Evolutionary conservation across 352 stramenopile species (phyloP).

Genomic region (Sclerospora graminicola): DNA sequence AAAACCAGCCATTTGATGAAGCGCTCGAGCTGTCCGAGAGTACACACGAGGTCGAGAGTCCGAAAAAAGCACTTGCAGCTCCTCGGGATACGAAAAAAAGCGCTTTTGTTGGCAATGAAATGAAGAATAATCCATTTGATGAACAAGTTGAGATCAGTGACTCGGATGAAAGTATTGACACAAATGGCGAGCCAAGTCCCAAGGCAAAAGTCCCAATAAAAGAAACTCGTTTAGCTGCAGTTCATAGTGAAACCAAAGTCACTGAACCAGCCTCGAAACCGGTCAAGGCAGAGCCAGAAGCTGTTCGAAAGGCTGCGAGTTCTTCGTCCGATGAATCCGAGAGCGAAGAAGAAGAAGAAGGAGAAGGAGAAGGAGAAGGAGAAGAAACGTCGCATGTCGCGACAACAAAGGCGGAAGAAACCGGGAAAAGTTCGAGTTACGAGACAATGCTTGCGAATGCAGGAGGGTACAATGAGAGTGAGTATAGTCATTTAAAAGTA

Average conservation of each 20-base stretch:
- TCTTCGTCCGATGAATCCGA: slow-evolving; percentile 60
- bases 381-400: slow-evolving; percentile 11
- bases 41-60: no score
- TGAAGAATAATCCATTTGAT: slow-evolving; percentile 82
- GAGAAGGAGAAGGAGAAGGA: slow-evolving; percentile 51
- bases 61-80: slow-evolving; percentile 30
- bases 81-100: no score
- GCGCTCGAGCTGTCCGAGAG: slow-evolving; percentile 71
- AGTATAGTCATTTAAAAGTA: no score
- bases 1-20: slow-evolving; percentile 78
- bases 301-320: slow-evolving; percentile 47
- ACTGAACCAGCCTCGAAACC: slow-evolving; percentile 17
- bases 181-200: slow-evolving; percentile 57
- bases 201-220: slow-evolving; percentile 17
- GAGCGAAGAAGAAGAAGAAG: slow-evolving; percentile 57
- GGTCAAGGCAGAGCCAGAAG: slow-evolving; percentile 15
- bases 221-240: no score
- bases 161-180: slow-evolving; percentile 78
- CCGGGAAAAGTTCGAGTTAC: no score
- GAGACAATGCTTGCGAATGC: no score
- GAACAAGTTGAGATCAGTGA: slow-evolving; percentile 83
- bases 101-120: slow-evolving; percentile 26
- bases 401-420: no score
- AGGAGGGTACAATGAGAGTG: no score
- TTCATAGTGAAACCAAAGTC: no score